Conservation (phyloP, 345 rosid species). For the Rubroshorea leprosula region DNA sequence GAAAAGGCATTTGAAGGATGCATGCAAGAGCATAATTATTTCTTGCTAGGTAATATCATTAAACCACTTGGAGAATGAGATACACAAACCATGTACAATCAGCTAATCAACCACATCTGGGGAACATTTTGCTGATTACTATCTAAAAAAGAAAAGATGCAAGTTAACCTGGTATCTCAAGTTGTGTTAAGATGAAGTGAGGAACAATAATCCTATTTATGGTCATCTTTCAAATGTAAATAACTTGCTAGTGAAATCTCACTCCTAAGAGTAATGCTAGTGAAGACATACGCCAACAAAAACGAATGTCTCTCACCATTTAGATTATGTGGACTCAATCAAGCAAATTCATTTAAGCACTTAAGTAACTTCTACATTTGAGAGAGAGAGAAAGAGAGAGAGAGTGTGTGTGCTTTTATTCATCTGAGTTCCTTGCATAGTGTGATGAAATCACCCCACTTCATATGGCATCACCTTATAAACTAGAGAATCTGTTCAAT, state of each 20-base stretch:
- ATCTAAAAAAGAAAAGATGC: neutral
- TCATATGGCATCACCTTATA: constrained; percentile 98
- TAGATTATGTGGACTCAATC: too few species aligned
- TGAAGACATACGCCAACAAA: too few species aligned
- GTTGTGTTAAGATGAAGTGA: too few species aligned
- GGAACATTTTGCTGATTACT: too few species aligned
- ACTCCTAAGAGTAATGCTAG: neutral
- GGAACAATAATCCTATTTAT: too few species aligned
- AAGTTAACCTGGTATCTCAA: too few species aligned
- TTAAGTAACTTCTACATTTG: neutral
- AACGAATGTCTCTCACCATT: too few species aligned
- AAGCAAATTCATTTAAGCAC: neutral
- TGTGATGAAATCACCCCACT: constrained; percentile 99
- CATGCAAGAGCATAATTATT: too few species aligned
- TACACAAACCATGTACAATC: neutral
- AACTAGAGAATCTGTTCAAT: constrained; percentile 95
- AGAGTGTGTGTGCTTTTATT: too few species aligned
- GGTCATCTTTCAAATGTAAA: too few species aligned
- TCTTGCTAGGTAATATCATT: neutral
- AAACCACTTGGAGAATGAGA: neutral
- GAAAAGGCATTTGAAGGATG: too few species aligned
- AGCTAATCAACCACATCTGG: neutral
- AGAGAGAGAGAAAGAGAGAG: constrained; percentile 14
- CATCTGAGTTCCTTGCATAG: constrained; percentile 94
- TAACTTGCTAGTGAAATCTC: neutral